These are phyloP conservation scores for Botrytis elliptica DNA, from an alignment of 2,329 filamentous ascomycete species.

Conservation along the genomic window DNA sequence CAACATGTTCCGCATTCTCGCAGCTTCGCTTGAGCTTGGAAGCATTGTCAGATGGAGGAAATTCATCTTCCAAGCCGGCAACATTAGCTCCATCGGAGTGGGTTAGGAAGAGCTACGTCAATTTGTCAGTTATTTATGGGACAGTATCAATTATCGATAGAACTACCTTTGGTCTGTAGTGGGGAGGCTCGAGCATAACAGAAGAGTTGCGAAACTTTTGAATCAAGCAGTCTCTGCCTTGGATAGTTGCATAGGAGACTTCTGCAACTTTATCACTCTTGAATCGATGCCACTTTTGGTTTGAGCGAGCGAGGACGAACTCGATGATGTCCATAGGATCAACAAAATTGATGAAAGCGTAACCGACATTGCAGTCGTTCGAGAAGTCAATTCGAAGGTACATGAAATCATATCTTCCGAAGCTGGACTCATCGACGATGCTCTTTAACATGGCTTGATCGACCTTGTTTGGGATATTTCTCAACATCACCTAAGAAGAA, in stretches of 20 bases:
- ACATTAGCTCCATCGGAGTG: slow-evolving; percentile 54
- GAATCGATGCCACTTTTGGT: slow-evolving; percentile 75
- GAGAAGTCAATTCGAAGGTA: slow-evolving; percentile 89
- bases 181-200: slow-evolving; percentile 82
- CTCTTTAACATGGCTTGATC: slow-evolving; percentile 73
- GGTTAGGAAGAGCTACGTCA: slow-evolving; percentile 55
- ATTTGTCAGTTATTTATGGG: slow-evolving; percentile 36
- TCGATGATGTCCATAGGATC: slow-evolving; percentile 74
- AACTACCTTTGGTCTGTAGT: slow-evolving; percentile 78
- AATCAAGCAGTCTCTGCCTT: slow-evolving; percentile 85
- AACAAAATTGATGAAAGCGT: slow-evolving; percentile 94
- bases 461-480: slow-evolving; percentile 92
- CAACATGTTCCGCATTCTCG: slow-evolving; percentile 82
- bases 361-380: slow-evolving; percentile 88
- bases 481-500: slow-evolving; percentile 73
- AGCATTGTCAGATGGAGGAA: slow-evolving; percentile 77
- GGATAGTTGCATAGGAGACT: slow-evolving; percentile 95
- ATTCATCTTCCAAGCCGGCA: slow-evolving; percentile 70
- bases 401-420: slow-evolving; percentile 88
- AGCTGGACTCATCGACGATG: slow-evolving; percentile 75
- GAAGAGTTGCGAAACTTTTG: slow-evolving; percentile 97
- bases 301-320: slow-evolving; percentile 70
- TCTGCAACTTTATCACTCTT: slow-evolving; percentile 83
- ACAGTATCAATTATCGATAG: slow-evolving; percentile 39
- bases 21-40: slow-evolving; percentile 85